A percentile compares a stretch with the other conserved stretches of the same genome.
These are phyloP conservation scores for Anacardium occidentale DNA, from an alignment of 345 rosid species.

Conservation along the genomic window DNA sequence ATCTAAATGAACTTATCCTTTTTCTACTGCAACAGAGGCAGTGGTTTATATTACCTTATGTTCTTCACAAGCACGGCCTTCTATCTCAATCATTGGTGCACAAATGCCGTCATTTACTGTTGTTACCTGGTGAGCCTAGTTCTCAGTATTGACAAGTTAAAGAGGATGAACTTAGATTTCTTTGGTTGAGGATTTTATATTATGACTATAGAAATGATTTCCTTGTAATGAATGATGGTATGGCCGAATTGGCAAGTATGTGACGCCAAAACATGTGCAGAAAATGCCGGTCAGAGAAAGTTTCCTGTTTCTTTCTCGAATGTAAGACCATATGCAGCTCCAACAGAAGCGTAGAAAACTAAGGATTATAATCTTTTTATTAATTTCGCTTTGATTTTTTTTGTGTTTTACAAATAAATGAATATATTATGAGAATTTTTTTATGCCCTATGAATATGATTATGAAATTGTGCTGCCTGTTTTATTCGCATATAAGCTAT, in stretches of 20 bases:
- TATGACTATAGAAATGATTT: background rate
- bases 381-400: background rate
- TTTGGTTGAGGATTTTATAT: background rate
- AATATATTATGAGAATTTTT: background rate
- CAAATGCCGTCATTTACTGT: conserved; percentile 34
- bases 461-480: background rate
- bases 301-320: background rate
- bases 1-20: no score
- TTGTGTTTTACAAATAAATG: background rate
- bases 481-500: background rate
- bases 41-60: conserved; percentile 38
- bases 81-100: conserved; percentile 32
- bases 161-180: conserved; percentile 1
- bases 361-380: background rate
- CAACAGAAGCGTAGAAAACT: background rate
- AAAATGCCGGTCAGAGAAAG: background rate
- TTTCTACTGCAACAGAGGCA: no score
- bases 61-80: conserved; percentile 38
- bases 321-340: background rate
- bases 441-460: no score
- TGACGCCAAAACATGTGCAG: background rate
- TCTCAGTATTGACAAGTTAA: background rate
- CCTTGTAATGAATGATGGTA: background rate
- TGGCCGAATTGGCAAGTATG: background rate
- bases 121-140: background rate